Conservation (phyloP, 148 eudicot species). For the Amaranthus palmeri region DNA sequence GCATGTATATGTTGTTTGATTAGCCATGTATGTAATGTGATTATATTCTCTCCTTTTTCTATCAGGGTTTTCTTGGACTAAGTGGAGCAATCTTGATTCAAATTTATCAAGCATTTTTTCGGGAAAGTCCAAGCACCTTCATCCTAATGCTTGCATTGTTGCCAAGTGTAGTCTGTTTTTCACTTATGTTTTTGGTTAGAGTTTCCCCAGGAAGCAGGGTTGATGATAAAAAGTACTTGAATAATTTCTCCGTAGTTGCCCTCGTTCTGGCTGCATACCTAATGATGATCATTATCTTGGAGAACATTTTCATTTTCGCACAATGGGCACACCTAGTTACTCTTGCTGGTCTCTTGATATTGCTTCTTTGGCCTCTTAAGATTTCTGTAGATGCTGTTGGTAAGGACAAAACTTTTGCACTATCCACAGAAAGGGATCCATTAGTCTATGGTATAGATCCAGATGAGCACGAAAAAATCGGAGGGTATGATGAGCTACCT, state of each 20-base stretch:
- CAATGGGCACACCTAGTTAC: slow-evolving; percentile 39
- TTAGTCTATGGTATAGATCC: slow-evolving; percentile 20
- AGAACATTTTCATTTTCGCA: slow-evolving; percentile 51
- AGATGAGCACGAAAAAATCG: slow-evolving; percentile 19
- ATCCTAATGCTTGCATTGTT: slow-evolving; percentile 71
- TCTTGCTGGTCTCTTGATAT: slow-evolving; percentile 37
- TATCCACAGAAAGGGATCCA: slow-evolving; percentile 24
- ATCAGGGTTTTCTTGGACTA: slow-evolving; percentile 85
- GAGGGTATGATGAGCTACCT: slow-evolving; percentile 20
- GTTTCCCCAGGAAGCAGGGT: slow-evolving; percentile 30
- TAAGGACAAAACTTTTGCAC: slow-evolving; percentile 28
- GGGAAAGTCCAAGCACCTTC: slow-evolving; percentile 54
- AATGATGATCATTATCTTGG: slow-evolving; percentile 54
- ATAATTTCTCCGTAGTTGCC: slow-evolving; percentile 58
- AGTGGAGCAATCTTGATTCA: slow-evolving; percentile 89
- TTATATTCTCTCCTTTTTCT: not conserved
- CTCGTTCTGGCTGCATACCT: slow-evolving; percentile 64
- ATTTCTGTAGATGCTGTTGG: slow-evolving; percentile 48
- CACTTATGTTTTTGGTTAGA: slow-evolving; percentile 64
- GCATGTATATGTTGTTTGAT: not conserved
- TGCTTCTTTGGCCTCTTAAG: slow-evolving; percentile 54
- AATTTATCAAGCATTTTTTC: slow-evolving; percentile 55
- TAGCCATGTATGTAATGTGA: not conserved
- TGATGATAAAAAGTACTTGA: slow-evolving; percentile 58
- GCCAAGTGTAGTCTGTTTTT: slow-evolving; percentile 48